Evolutionary conservation across 352 stramenopile species (phyloP).

Genomic region (Phytophthora citrophthora): DNA sequence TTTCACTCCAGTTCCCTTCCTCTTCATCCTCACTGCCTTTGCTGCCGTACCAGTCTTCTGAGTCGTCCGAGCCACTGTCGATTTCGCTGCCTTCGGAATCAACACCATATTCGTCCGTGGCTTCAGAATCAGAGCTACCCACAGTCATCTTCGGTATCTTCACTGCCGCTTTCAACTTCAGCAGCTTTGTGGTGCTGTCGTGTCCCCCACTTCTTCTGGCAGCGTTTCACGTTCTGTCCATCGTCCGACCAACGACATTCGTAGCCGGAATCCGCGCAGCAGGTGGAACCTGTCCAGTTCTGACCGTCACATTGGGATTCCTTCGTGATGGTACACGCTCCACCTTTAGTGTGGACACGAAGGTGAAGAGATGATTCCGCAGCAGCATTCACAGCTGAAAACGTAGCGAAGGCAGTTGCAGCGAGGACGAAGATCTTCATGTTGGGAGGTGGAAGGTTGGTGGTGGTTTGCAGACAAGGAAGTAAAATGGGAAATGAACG

Average conservation of each 20-base stretch:
- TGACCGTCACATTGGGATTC: not conserved
- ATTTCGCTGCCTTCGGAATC: not conserved
- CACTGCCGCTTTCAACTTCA: not conserved
- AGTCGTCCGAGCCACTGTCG: not conserved
- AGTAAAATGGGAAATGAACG: slow-evolving; percentile 5
- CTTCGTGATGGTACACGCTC: slow-evolving; percentile 10
- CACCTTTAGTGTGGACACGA: slow-evolving; percentile 1
- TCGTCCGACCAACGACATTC: not conserved
- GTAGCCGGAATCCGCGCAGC: not conserved
- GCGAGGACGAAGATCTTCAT: slow-evolving; percentile 12
- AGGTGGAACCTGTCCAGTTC: not conserved
- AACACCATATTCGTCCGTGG: not conserved
- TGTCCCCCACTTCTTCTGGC: slow-evolving; percentile 6
- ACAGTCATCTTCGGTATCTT: not conserved
- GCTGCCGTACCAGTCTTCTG: not conserved
- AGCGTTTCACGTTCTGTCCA: slow-evolving; percentile 10
- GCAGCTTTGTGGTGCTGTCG: slow-evolving; percentile 1
- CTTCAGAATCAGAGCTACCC: not conserved
- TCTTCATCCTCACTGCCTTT: not conserved
- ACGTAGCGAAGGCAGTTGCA: not conserved
- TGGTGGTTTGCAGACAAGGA: not conserved
- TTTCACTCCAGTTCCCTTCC: not conserved
- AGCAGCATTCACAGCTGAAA: slow-evolving; percentile 2
- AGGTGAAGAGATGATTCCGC: slow-evolving; percentile 8
- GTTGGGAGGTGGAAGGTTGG: not conserved